Conservation (phyloP, 306 rosid species). For the Cicer cuneatum region DNA sequence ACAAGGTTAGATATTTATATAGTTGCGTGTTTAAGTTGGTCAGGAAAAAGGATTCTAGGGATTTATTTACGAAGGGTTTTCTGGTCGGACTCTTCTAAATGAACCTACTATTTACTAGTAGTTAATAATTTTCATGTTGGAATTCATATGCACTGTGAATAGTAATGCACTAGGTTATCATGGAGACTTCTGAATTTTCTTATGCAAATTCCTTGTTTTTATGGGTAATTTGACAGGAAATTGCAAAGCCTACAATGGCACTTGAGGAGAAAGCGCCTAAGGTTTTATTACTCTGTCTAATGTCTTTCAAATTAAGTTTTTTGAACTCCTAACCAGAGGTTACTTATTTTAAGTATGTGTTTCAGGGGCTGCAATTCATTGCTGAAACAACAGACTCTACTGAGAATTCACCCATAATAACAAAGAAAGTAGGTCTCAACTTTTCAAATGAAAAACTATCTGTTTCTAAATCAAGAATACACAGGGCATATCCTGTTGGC, state of each 20-base stretch:
- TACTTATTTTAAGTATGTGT: slow-evolving; percentile 17
- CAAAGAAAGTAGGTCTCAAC: slow-evolving; percentile 40
- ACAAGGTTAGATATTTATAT: slow-evolving; percentile 46
- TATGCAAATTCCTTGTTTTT: slow-evolving; percentile 11
- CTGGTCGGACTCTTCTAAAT: slow-evolving; percentile 9
- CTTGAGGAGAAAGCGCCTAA: slow-evolving; percentile 40
- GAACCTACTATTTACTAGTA: slow-evolving; percentile 10
- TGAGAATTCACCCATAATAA: slow-evolving; percentile 37
- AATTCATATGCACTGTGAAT: slow-evolving; percentile 11
- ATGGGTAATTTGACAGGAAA: slow-evolving; percentile 38
- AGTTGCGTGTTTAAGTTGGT: slow-evolving; percentile 1
- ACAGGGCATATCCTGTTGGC: slow-evolving; percentile 46
- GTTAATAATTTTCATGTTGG: neutral
- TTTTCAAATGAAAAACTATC: slow-evolving; percentile 41
- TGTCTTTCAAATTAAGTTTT: neutral
- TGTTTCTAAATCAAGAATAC: slow-evolving; percentile 46
- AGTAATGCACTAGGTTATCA: slow-evolving; percentile 12
- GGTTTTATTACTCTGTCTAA: slow-evolving; percentile 34
- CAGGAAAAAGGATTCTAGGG: neutral
- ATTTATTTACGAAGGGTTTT: slow-evolving; percentile 2
- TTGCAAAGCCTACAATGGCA: slow-evolving; percentile 28
- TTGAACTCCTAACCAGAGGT: neutral
- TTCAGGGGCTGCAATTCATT: slow-evolving; percentile 56
- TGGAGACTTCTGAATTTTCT: slow-evolving; percentile 11
- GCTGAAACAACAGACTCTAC: slow-evolving; percentile 39